Evolutionary conservation across 495 filamentous ascomycete species (phyloP), one percentile per base, ranked within the genome.

Genomic region (Polyplosphaeria fusca): DNA sequence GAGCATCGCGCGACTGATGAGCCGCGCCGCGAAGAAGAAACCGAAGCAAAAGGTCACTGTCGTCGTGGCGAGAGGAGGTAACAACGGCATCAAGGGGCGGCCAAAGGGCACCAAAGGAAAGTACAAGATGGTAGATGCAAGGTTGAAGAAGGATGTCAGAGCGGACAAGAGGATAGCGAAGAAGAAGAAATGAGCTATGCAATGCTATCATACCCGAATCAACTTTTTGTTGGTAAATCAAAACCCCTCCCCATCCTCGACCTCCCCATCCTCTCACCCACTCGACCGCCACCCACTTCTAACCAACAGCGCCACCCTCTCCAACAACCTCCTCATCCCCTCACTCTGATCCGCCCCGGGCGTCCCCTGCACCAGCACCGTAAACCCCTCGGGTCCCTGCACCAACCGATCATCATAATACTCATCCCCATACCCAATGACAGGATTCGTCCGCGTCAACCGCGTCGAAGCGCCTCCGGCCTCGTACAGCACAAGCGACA

Each of bases 121-220:
- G 67, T 98, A 98, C 73, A 97, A 97, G 85, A 96, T 99, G 78
- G 93, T 99, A 57, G 93, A 99, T 76, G 75, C 87, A 16, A 81
- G 93, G 60, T 83, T 99, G 83, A 97, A 96, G 84, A 99, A 99
- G 85, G 93, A 99, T 78, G 82, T 92, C 48, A 81, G 93, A 67
- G 94, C 86, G 13, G 78, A 88, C 73, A 99, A 96, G 81, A 83
- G 93, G 67, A 64, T 82, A 53, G 82, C 82, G 40, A 88, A 87
- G 76, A 86, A 81, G 69, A 81, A 79, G 70, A 73, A 68, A 53
- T 42, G 39, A 42, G 19, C 9, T 7, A n/a, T n/a, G n/a, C n/a
- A n/a, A n/a, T n/a, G n/a, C n/a, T n/a, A n/a, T n/a, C n/a, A n/a
- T n/a, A n/a, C n/a, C n/a, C n/a, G n/a, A n/a, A n/a, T n/a, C n/a